A percentile compares a stretch with the other conserved stretches of the same genome.
Conservation (phyloP, 2,329 filamentous ascomycete species). For the Chaetomiaceae sp. region DNA sequence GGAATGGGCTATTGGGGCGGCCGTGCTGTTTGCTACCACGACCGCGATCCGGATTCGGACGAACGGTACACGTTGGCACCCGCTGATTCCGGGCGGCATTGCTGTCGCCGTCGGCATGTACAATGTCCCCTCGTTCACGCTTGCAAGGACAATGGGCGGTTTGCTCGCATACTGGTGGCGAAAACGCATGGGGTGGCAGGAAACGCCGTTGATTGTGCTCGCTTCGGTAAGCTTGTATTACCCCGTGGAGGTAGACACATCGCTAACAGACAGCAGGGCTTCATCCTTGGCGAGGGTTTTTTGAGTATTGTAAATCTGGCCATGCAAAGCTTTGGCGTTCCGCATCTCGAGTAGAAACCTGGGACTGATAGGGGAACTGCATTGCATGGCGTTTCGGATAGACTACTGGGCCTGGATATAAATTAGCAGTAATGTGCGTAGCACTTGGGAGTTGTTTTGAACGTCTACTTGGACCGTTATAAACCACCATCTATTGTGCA, state of each 20-base stretch:
- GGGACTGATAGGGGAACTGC: background rate
- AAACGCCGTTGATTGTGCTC: slow-evolving; percentile 81
- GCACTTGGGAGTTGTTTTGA: too few species aligned
- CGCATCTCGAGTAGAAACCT: slow-evolving; percentile 19
- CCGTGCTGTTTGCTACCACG: slow-evolving; percentile 64
- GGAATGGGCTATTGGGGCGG: slow-evolving; percentile 74
- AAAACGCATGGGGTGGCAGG: slow-evolving; percentile 46
- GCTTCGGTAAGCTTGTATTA: slow-evolving; percentile 52
- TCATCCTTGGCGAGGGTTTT: slow-evolving; percentile 89
- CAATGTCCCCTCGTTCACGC: slow-evolving; percentile 92
- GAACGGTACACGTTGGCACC: slow-evolving; percentile 59
- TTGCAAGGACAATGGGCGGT: slow-evolving; percentile 81
- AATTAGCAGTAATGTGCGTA: too few species aligned
- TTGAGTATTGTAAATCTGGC: slow-evolving; percentile 86
- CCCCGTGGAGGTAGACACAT: background rate
- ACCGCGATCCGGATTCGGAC: slow-evolving; percentile 66
- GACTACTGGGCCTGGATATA: background rate
- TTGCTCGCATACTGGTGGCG: slow-evolving; percentile 72
- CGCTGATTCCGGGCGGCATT: slow-evolving; percentile 84
- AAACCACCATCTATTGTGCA: background rate
- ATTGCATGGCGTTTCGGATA: background rate
- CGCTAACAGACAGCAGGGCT: slow-evolving; percentile 48
- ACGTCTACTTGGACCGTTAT: background rate
- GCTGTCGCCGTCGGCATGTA: slow-evolving; percentile 96
- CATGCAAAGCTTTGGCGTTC: slow-evolving; percentile 50